Base-by-base conservation (phyloP, 2,329 filamentous ascomycete genomes). In the Colletotrichum lupini region DNA sequence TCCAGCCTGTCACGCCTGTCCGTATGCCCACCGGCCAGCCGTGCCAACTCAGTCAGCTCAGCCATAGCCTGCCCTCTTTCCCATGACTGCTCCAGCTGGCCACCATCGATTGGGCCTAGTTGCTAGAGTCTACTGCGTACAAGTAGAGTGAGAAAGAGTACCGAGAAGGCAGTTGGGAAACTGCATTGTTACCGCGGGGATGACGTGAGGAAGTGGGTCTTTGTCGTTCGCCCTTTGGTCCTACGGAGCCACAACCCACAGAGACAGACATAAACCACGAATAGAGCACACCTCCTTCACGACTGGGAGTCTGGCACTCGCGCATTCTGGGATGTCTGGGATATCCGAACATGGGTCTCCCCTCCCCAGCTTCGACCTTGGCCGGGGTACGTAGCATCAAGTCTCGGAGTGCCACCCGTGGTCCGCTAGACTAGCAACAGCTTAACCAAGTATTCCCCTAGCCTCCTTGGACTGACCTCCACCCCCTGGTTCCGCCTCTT, bases 341-440 rank as follows among this genome's bases (percentile, higher is more conserved):
- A 42, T 42, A 42, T 42, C 37, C 37, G 37, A 42, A 22, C 68
- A 68, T 52, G 57, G 62, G 49, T 56, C 46, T 42, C 37, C 42
- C 42, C 42, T 55, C 19, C 60, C 42, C 28, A 37, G 61, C 28
- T 24, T 55, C 52, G 52, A 55, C 52, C 24, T n/a, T 49, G 42
- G 42, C 52, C 22, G 57, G 32, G 32, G 30, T 63, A 53, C 55
- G 58, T 57, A 68, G 26, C 49, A 42, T 35, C 66, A 49, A 22
- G 71, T 71, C 71, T 73, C 67, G 71, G 67, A 58, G 71, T 65
- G 67, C 71, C 67, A 73, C 71, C 67, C 71, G 71, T 49, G 59
- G 46, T 66, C 67, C 71, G 61, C 61, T 55, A 64, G 55, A 57
- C 52, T 56, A 65, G 62, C 30, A 56, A 24, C 53, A 55, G 37